Evolutionary conservation across 192 early-diverging fungal species (phyloP), one percentile per base, ranked within the genome.

Genomic region (Physocladia obscura): DNA sequence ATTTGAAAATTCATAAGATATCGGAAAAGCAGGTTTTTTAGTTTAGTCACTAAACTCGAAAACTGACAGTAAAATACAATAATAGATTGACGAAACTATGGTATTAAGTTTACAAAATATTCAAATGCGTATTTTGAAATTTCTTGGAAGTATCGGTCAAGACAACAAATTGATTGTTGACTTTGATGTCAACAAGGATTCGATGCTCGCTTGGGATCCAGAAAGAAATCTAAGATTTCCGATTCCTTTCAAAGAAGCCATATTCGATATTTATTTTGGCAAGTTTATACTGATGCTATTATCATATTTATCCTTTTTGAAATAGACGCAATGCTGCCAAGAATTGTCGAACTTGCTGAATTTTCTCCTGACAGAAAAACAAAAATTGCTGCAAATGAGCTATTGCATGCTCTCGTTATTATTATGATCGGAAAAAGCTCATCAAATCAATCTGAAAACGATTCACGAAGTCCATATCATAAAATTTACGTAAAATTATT

Each of bases 271-370:
- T 22, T 74, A 76, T 48, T 70, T 92, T 57, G 90, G 90, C 90
- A 84, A 54, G 70, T 15, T 13, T 24, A 13, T n/a, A n/a, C n/a
- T n/a, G 40, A 2, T 44, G 21, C 11, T 22, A 17, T 35, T n/a
- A n/a, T n/a, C n/a, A n/a, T n/a, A n/a, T 13, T 74, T 57, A 34
- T 57, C 75, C n/a, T 24, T 32, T 35, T 26, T 19, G n/a, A 68
- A 63, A 19, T 69, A 90, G 91, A 90, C 74, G 89, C 92, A 48
- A 75, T 93, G 48, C 71, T 93, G 21, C 91, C 91, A 21, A 72
- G 90, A 15, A 84, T 93, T n/a, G 77, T 88, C 39, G 85, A 90
- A 26, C 69, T 92, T n/a, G 88, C 91, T 0, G 89, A 93, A 67
- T 79, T 76, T 56, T 90, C 91, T 5, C 79, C 88, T 0, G 87